Conservation (phyloP, 2,329 filamentous ascomycete species). For the Cyphellophora attinorum region DNA sequence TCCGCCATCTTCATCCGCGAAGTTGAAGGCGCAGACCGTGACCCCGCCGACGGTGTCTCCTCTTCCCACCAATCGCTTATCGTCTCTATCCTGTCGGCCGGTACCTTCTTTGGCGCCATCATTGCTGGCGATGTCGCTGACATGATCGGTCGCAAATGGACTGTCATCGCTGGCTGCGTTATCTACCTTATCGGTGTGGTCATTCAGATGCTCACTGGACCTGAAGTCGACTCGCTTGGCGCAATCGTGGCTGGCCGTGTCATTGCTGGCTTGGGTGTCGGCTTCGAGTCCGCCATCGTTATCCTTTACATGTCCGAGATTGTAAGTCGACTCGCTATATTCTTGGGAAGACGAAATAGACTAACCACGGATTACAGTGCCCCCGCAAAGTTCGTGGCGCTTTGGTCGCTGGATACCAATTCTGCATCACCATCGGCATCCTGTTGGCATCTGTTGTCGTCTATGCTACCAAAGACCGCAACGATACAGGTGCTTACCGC, state of each 20-base stretch:
- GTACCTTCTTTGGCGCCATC: conserved; percentile 70
- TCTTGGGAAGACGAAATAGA: conserved; percentile 8
- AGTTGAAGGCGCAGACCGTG: conserved; percentile 23
- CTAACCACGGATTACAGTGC: conserved; percentile 28
- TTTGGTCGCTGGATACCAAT: conserved; percentile 74
- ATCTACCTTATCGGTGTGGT: conserved; percentile 62
- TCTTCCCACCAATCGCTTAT: conserved; percentile 50
- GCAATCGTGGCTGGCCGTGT: conserved; percentile 65
- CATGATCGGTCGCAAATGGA: conserved; percentile 61
- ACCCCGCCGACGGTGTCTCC: conserved; percentile 25
- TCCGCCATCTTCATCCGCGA: conserved; percentile 39
- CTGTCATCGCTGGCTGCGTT: conserved; percentile 58
- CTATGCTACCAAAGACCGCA: conserved; percentile 57
- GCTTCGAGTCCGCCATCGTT: conserved; percentile 70
- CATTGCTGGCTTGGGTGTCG: conserved; percentile 67
- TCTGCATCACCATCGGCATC: conserved; percentile 72
- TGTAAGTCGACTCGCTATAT: conserved; percentile 17
- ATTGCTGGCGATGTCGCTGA: conserved; percentile 71
- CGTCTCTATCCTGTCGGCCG: conserved; percentile 66
- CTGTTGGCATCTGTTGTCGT: conserved; percentile 65
- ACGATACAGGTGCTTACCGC: conserved; percentile 60
- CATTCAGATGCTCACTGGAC: conserved; percentile 52
- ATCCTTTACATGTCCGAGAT: conserved; percentile 86
- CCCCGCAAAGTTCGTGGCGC: conserved; percentile 68
- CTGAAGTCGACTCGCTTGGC: conserved; percentile 31